Base-by-base conservation (phyloP, 148 eudicot genomes). In the Rhododendron ovatum region DNA sequence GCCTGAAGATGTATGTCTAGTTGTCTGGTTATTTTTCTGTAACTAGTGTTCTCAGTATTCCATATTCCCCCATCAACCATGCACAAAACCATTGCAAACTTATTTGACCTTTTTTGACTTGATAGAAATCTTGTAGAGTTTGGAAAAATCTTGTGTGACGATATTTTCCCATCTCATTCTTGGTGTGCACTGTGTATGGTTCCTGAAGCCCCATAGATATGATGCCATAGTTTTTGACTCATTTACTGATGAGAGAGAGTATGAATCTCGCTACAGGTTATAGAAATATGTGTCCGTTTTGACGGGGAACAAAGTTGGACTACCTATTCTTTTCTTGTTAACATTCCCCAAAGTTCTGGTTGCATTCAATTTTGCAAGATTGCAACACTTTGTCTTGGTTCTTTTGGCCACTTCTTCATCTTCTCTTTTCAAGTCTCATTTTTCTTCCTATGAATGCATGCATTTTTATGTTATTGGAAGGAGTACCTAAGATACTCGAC, bases 1-100 rank as follows among this genome's bases (percentile, higher is more conserved):
- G 96, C 99, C 99, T 18, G 98, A 97, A 93, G 98, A 97, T 94
- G 99, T 97, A 94, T 55, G 71, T 82, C 61, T 50, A 33, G 48
- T 20, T 20, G 0, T 35, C 50, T 48, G 17, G 35, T 74, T 33
- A 2, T 7, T 84, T 37, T 73, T 35, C n/a, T 73, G 9, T 65
- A 26, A 63, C 13, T 13, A 59, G 14, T 33, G 39, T 17, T 39
- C 22, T 61, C 22, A 12, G 53, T 63, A 63, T 45, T 83, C 35
- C 48, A 6, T 10, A 28, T n/a, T n/a, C n/a, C n/a, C n/a, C n/a
- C n/a, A n/a, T n/a, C n/a, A n/a, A n/a, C n/a, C n/a, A n/a, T n/a
- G n/a, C n/a, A n/a, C n/a, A n/a, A n/a, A n/a, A n/a, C n/a, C n/a
- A n/a, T n/a, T n/a, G n/a, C n/a, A n/a, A n/a, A n/a, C n/a, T n/a